Conservation (phyloP, 371 early-diverging fungal genomes). For the Basidiobolus heterosporus region DNA sequence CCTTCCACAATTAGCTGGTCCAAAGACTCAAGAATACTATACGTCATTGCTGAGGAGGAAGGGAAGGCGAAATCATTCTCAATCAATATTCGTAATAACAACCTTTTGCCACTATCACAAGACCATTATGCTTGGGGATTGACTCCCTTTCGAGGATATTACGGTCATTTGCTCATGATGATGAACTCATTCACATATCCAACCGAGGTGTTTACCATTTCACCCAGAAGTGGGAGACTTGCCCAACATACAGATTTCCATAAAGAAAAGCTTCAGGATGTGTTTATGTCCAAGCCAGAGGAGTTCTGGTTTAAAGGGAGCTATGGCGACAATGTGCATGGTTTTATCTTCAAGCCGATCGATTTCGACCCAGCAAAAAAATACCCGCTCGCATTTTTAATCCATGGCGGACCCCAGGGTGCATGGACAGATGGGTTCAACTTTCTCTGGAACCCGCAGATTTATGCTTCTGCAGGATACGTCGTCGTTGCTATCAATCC, state of each 20-base stretch:
- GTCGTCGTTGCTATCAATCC: constrained; percentile 60
- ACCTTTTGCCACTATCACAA: not conserved
- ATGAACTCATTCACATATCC: constrained; percentile 26
- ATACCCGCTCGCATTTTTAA: constrained; percentile 66
- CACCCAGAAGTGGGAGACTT: constrained; percentile 16
- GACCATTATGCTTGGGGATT: constrained; percentile 27
- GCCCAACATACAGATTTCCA: constrained; percentile 13
- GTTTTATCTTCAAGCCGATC: constrained; percentile 51
- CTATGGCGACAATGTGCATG: constrained; percentile 42
- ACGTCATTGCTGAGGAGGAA: constrained; percentile 37
- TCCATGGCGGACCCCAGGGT: constrained; percentile 39
- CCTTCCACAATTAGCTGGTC: constrained; percentile 37
- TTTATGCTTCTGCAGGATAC: constrained; percentile 59
- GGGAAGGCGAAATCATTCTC: constrained; percentile 38
- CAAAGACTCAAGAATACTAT: constrained; percentile 23
- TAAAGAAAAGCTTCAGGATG: constrained; percentile 10
- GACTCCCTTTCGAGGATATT: constrained; percentile 18
- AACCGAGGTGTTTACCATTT: constrained; percentile 15
- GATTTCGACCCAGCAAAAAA: constrained; percentile 30
- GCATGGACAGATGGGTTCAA: constrained; percentile 2
- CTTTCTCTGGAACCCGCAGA: constrained; percentile 36
- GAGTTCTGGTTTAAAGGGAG: constrained; percentile 55
- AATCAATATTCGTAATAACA: constrained; percentile 10
- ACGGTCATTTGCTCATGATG: constrained; percentile 18
- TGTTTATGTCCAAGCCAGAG: constrained; percentile 22